These are phyloP conservation scores for Ichthyophonus hoferi DNA, from an alignment of 208 protist genomes.

Conservation along the genomic window DNA sequence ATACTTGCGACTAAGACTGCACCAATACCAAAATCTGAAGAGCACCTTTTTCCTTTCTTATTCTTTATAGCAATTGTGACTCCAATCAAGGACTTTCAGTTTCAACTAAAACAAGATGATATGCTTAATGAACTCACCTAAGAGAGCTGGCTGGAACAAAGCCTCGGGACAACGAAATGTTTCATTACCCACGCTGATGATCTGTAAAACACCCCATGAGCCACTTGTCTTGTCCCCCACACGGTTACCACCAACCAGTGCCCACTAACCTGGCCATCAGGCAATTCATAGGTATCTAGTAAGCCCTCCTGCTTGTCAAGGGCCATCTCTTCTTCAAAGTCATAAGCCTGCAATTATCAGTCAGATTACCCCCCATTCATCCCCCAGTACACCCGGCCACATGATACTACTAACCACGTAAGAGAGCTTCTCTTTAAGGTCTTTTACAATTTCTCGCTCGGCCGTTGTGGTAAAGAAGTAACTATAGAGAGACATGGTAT, in stretches of 20 bases:
- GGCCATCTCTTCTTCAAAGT: slow-evolving; percentile 90
- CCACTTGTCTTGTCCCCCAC: too few relatives aligned
- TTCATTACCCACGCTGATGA: slow-evolving; percentile 59
- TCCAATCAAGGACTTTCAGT: too few relatives aligned
- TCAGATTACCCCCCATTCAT: neutral
- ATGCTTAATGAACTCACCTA: too few relatives aligned
- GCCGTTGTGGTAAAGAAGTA: slow-evolving; percentile 80
- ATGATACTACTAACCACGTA: slow-evolving; percentile 63
- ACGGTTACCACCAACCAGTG: too few relatives aligned
- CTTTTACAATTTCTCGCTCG: slow-evolving; percentile 88
- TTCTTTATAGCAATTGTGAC: too few relatives aligned
- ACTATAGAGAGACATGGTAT: too few relatives aligned
- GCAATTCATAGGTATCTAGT: slow-evolving; percentile 73
- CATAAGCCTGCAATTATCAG: slow-evolving; percentile 56
- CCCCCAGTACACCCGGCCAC: neutral
- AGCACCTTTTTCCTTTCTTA: too few relatives aligned
- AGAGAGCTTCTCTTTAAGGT: slow-evolving; percentile 86
- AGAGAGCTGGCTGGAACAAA: slow-evolving; percentile 88
- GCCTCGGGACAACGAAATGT: slow-evolving; percentile 85
- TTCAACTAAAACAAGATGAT: too few relatives aligned
- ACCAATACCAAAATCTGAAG: too few relatives aligned
- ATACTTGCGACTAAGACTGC: too few relatives aligned
- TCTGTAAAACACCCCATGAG: neutral
- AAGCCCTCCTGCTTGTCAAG: slow-evolving; percentile 69
- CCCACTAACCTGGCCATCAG: slow-evolving; percentile 43